Evolutionary conservation across 2,329 filamentous ascomycete genomes (phyloP).

Genomic region (Diplodia scrobiculata): DNA sequence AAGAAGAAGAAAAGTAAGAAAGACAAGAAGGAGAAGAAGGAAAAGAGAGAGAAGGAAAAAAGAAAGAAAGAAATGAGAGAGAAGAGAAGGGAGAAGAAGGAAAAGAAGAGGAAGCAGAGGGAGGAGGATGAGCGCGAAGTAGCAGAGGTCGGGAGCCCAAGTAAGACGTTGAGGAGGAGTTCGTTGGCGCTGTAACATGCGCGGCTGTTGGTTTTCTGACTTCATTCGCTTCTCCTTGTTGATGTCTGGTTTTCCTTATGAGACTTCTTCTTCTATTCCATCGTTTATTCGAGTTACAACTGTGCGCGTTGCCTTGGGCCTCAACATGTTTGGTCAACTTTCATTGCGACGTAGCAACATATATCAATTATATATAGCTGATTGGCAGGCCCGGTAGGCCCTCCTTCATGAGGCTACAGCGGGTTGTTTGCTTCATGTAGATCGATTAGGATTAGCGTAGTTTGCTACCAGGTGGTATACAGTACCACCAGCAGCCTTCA

Average conservation of each 20-base stretch:
- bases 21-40: neutral
- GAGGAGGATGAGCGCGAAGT: neutral
- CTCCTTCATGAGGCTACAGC: too few species aligned
- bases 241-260: neutral
- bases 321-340: neutral
- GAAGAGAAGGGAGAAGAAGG: neutral
- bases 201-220: neutral
- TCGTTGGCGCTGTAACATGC: neutral
- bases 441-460: too few species aligned
- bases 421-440: too few species aligned
- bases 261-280: neutral
- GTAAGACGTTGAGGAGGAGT: neutral
- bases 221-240: neutral
- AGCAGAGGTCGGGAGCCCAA: neutral
- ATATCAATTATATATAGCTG: too few species aligned
- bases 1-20: neutral
- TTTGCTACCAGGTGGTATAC: too few species aligned
- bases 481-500: too few species aligned
- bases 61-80: neutral
- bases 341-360: too few species aligned
- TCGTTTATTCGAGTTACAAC: neutral
- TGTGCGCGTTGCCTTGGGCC: neutral
- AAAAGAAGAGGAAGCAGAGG: neutral
- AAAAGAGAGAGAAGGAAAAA: neutral
- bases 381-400: too few species aligned